Evolutionary conservation across 148 eudicot species (phyloP).

Genomic region (Fagopyrum tataricum): DNA sequence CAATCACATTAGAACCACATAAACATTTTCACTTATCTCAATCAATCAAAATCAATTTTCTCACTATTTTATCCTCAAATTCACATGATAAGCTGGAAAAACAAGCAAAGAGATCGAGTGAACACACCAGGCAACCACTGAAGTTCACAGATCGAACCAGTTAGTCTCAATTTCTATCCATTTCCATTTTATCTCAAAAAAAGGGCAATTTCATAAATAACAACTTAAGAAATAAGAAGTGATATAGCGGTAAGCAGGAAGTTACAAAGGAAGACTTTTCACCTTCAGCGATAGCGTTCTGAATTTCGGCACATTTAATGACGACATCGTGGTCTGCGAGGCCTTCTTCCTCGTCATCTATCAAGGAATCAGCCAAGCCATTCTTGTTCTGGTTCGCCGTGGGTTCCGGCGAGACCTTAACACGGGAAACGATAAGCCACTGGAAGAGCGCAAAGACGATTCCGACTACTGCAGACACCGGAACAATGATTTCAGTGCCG

Average conservation of each 20-base stretch:
- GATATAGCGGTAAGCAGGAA: constrained; percentile 3
- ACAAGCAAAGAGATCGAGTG: not conserved
- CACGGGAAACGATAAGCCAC: constrained; percentile 64
- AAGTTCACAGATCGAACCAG: not conserved
- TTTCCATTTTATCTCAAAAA: not conserved
- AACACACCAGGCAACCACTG: not conserved
- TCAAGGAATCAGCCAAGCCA: constrained; percentile 39
- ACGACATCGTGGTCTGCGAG: constrained; percentile 49
- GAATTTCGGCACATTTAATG: constrained; percentile 78
- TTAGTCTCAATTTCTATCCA: not conserved
- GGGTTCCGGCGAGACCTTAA: constrained; percentile 34
- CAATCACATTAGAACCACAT: not conserved
- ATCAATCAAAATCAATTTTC: not conserved
- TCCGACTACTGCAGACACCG: constrained; percentile 69
- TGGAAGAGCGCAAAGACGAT: constrained; percentile 66
- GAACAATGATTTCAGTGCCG: constrained; percentile 63
- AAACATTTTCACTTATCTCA: not conserved
- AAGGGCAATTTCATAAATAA: not conserved
- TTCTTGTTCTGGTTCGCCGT: constrained; percentile 16
- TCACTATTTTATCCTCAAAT: not conserved
- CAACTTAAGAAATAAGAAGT: not conserved
- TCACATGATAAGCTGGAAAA: not conserved
- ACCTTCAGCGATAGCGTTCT: constrained; percentile 86
- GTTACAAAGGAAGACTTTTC: not conserved
- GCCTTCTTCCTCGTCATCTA: constrained; percentile 78